phyloP scores from a whole-genome alignment of 2,329 filamentous ascomycete genomes.

The Gyromitra esculenta region DNA sequence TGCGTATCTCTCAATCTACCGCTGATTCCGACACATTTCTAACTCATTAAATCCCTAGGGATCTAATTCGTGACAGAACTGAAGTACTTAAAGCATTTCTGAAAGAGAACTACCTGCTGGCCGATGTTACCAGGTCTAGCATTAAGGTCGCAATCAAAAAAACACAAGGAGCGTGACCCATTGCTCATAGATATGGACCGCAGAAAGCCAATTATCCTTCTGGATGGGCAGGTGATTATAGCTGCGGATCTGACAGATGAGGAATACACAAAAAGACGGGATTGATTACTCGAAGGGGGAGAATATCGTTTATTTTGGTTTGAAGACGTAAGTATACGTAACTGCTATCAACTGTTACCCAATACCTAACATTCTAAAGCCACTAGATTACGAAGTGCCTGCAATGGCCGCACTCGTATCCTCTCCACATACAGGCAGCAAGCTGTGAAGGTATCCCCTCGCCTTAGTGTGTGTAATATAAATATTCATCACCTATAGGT shows the following conservation, averaged over 20 bases:
- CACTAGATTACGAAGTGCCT: neutral
- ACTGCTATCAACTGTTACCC: neutral
- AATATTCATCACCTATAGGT: no score
- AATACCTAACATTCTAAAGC: constrained; percentile 1
- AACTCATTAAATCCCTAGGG: neutral
- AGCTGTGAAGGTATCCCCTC: neutral
- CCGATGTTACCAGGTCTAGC: neutral
- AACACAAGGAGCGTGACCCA: neutral
- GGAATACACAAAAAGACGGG: neutral
- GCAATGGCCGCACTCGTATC: neutral
- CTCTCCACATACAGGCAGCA: neutral
- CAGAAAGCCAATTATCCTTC: neutral
- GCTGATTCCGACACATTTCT: no score
- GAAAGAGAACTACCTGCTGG: neutral
- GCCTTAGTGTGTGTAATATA: no score
- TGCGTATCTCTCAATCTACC: no score
- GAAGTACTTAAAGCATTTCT: neutral
- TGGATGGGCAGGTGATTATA: neutral
- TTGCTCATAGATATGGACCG: neutral
- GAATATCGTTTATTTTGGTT: neutral
- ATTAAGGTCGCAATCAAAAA: neutral
- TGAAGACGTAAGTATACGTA: neutral
- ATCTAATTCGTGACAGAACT: neutral
- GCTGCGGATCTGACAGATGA: neutral
- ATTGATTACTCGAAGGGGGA: neutral